A percentile compares a stretch with the other conserved stretches of the same genome.
Conservation (phyloP, 495 filamentous ascomycete species). For the Xylona heveae region DNA sequence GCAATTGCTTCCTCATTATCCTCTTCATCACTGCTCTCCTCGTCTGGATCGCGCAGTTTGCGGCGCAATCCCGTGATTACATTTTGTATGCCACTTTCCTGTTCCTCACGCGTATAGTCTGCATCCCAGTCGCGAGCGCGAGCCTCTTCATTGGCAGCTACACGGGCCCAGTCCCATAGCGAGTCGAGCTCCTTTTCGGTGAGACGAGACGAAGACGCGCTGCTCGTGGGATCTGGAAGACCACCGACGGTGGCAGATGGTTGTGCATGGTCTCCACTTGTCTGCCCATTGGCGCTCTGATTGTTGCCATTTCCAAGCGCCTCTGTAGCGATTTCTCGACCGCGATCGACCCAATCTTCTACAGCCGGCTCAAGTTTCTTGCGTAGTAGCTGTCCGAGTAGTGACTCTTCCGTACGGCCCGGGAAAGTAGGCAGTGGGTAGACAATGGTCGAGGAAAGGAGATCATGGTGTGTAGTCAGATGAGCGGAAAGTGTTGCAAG, state of each 20-base stretch:
- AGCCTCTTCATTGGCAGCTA: conserved; percentile 28
- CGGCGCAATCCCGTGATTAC: conserved; percentile 44
- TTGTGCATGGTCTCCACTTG: not conserved
- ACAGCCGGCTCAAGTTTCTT: conserved; percentile 65
- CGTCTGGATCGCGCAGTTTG: conserved; percentile 3
- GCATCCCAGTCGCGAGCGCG: conserved; percentile 30
- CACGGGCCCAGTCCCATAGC: conserved; percentile 12
- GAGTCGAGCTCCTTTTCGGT: conserved; percentile 4
- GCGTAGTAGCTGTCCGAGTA: conserved; percentile 43
- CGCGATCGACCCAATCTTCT: conserved; percentile 48
- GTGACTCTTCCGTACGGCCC: conserved; percentile 28
- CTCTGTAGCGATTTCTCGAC: conserved; percentile 10
- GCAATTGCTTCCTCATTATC: conserved; percentile 5
- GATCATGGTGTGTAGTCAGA: conserved; percentile 31
- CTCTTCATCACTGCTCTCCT: conserved; percentile 7
- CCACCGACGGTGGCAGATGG: not conserved
- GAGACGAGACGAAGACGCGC: conserved; percentile 4
- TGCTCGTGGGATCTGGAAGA: not conserved
- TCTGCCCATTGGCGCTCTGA: not conserved
- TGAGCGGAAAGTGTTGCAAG: conserved; percentile 36
- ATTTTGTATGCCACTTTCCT: conserved; percentile 40
- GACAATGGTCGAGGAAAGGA: conserved; percentile 38
- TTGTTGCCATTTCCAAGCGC: not conserved
- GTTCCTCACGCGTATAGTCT: conserved; percentile 49
- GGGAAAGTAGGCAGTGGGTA: conserved; percentile 57